Evolutionary conservation across 2,329 filamentous ascomycete genomes (phyloP), one percentile per base, ranked within the genome.

Genomic region (Rutstroemia sp.): DNA sequence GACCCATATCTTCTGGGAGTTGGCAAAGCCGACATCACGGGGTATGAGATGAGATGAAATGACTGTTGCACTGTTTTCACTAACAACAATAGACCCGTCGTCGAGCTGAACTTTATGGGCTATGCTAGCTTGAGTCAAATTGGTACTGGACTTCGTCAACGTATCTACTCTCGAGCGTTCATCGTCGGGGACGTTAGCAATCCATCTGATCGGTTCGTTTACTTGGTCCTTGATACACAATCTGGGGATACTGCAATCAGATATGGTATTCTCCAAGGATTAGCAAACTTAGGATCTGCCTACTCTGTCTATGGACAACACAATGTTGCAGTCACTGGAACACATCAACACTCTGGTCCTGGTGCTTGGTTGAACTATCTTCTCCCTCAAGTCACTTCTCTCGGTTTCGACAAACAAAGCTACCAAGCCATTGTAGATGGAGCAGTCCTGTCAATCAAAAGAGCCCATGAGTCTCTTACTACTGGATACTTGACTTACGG

Each of bases 311-410:
- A 96, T 71, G 81, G 78, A 38, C 80, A 87, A 66, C 80, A 87
- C 66, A 96, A 96, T 66, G 73, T 96, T 27, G 92, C 92, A 30
- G 80, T 97, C 19, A 95, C 90, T 0, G 92, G 91, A 55, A 96
- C 92, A 0, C 92, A 97, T 71, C 91, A 88, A 25, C 92, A 96
- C 72, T 86, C 91, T 30, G 92, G 92, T 0, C 92, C 92, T 0
- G 92, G 88, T 2, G 92, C 87, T 5, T 96, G 90, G 89, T 77
- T 94, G 69, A 97, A 96, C 72, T 96, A 96, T 69, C 79, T 96
- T 10, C 77, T 96, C 5, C 92, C 92, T 3, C 92, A 96, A 69
- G 86, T 96, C 61, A 95, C 92, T 0, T 91, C 85, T 65, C 78
- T 87, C 56, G 92, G 92, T 0, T 96, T 96, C 64, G 80, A 89